Conservation (phyloP, 306 rosid species). For the Cucumis cinereus region DNA sequence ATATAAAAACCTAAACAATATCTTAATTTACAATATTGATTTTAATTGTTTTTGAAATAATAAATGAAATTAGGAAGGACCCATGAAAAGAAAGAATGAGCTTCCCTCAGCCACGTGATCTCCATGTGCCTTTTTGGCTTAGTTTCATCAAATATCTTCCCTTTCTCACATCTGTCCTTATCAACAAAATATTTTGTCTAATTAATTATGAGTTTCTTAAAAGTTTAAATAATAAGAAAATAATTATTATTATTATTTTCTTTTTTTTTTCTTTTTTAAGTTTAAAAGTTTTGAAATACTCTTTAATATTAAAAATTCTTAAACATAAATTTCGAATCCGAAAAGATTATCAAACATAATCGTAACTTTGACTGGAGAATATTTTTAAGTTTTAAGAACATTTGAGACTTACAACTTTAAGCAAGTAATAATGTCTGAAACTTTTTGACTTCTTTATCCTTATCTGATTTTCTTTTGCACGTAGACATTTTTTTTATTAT, state of each 20-base stretch:
- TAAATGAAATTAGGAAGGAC: too few relatives aligned
- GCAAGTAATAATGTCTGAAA: neutral
- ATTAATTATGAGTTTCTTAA: too few relatives aligned
- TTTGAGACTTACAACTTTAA: neutral
- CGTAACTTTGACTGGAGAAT: neutral
- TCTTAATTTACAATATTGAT: too few relatives aligned
- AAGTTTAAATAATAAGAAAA: too few relatives aligned
- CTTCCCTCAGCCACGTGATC: neutral
- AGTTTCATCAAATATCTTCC: neutral
- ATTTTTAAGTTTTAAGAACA: neutral
- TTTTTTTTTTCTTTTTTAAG: too few relatives aligned
- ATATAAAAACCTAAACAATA: too few relatives aligned
- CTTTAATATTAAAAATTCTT: too few relatives aligned
- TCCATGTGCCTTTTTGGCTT: neutral
- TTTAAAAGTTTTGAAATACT: neutral
- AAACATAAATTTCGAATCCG: too few relatives aligned
- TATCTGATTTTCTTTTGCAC: neutral
- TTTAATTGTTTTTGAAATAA: too few relatives aligned
- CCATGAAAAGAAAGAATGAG: neutral
- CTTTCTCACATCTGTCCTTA: neutral
- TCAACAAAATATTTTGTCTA: neutral
- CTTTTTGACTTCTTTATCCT: neutral
- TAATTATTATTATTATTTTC: too few relatives aligned
- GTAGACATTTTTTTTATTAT: neutral
- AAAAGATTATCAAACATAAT: too few relatives aligned